Evolutionary conservation across 1,139 yeast species (phyloP).

Genomic region (Yarrowia galli): DNA sequence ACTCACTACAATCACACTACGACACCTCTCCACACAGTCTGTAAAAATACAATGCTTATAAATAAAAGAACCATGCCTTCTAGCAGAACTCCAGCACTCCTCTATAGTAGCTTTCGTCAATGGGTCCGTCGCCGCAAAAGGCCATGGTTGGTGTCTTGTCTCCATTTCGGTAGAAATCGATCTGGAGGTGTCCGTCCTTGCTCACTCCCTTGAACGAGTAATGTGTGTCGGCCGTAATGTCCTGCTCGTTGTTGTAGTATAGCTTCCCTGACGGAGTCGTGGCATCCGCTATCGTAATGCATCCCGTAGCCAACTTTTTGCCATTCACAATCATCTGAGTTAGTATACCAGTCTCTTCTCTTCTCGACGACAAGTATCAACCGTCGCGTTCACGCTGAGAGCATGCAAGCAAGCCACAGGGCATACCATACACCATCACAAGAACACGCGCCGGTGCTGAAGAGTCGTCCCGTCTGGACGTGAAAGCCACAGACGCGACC

Average conservation of each 20-base stretch:
- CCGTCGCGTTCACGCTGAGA: not conserved
- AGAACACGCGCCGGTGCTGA: not conserved
- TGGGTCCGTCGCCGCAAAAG: constrained; percentile 16
- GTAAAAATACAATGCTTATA: constrained; percentile 38
- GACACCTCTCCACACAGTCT: constrained; percentile 19
- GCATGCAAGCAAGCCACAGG: constrained; percentile 10
- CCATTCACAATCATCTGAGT: constrained; percentile 43
- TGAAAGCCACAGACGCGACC: not conserved
- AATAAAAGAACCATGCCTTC: not conserved
- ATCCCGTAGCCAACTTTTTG: constrained; percentile 47
- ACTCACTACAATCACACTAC: constrained; percentile 17
- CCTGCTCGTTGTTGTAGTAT: constrained; percentile 45
- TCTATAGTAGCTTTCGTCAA: constrained; percentile 35
- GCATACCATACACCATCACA: not conserved
- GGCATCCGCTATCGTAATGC: constrained; percentile 44
- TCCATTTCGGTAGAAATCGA: constrained; percentile 38
- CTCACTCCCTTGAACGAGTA: constrained; percentile 41
- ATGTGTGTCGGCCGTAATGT: constrained; percentile 45
- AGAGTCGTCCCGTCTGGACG: not conserved
- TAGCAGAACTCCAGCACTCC: constrained; percentile 33
- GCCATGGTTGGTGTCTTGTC: constrained; percentile 33
- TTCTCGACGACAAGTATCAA: not conserved
- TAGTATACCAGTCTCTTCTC: not conserved
- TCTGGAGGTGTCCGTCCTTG: constrained; percentile 40
- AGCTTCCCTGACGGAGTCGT: constrained; percentile 46